Conservation (phyloP, 768 basidiomycete genomes). For the Mycena sanguinolenta region DNA sequence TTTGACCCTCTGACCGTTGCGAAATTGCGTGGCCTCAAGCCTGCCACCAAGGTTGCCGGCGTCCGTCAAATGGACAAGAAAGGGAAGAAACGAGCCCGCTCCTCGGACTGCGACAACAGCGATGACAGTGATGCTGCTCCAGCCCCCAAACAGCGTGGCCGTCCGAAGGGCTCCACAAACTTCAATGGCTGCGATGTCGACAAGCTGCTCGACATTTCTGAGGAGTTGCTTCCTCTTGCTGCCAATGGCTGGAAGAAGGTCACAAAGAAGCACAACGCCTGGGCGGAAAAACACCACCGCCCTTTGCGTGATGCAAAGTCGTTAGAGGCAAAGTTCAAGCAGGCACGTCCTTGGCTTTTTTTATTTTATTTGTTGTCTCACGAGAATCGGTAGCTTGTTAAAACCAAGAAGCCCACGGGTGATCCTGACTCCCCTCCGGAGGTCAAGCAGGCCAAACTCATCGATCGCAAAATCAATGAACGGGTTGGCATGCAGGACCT, state of each 20-base stretch:
- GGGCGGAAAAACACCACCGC: neutral
- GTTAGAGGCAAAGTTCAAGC: neutral
- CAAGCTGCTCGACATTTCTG: neutral
- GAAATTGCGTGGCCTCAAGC: neutral
- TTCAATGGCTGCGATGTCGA: neutral
- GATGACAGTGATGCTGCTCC: neutral
- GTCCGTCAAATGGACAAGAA: neutral
- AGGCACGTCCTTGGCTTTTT: neutral
- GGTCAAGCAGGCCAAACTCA: neutral
- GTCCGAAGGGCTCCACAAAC: neutral
- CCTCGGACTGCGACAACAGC: neutral
- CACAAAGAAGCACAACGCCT: neutral
- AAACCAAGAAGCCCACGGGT: neutral
- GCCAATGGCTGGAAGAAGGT: neutral
- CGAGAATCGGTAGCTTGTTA: neutral
- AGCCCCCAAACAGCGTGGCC: neutral
- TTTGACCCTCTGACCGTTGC: neutral
- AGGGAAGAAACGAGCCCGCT: neutral
- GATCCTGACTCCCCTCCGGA: neutral
- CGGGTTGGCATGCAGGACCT: constrained; percentile 35
- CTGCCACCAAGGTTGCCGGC: neutral
- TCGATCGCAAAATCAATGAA: constrained; percentile 40
- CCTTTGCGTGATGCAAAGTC: neutral
- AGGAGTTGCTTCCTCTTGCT: neutral
- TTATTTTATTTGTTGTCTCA: neutral